Evolutionary conservation across 2,329 filamentous ascomycete genomes (phyloP).

Genomic region (Fusarium solani-melongenae): DNA sequence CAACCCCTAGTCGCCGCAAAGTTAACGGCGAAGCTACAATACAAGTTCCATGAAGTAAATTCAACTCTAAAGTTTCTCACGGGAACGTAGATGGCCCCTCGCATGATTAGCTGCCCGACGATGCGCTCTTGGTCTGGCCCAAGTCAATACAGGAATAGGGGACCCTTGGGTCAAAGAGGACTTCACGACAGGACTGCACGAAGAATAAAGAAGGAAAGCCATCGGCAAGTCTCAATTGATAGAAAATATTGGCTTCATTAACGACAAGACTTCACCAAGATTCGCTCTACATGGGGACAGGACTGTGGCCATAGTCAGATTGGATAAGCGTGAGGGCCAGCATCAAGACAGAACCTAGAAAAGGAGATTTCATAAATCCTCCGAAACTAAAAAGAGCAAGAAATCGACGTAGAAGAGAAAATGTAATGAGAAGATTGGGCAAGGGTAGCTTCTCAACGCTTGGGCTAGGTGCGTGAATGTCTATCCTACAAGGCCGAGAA

Average conservation of each 20-base stretch:
- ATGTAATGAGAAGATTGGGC: too few species aligned
- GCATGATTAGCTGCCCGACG: too few species aligned
- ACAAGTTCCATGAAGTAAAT: neutral
- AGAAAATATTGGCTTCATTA: neutral
- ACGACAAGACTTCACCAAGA: neutral
- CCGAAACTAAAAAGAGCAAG: neutral
- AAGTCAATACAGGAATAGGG: too few species aligned
- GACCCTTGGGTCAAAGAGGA: neutral
- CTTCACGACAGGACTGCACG: neutral
- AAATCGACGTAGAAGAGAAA: rapidly evolving
- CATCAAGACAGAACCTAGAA: neutral
- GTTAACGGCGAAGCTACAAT: neutral
- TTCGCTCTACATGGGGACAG: neutral
- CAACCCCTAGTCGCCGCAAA: neutral
- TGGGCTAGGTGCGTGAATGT: neutral
- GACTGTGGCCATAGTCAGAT: neutral
- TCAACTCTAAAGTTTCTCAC: neutral
- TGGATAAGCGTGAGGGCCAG: neutral
- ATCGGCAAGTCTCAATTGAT: neutral
- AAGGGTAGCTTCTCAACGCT: neutral
- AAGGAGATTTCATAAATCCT: neutral
- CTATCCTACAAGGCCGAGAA: neutral
- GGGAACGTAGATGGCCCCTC: neutral
- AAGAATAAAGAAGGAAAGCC: neutral
- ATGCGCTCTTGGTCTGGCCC: too few species aligned